Percentiles rank a stretch among this genome's conserved stretches.
Conservation (phyloP, 2,329 filamentous ascomycete species). For the Aspergillus ruber region DNA sequence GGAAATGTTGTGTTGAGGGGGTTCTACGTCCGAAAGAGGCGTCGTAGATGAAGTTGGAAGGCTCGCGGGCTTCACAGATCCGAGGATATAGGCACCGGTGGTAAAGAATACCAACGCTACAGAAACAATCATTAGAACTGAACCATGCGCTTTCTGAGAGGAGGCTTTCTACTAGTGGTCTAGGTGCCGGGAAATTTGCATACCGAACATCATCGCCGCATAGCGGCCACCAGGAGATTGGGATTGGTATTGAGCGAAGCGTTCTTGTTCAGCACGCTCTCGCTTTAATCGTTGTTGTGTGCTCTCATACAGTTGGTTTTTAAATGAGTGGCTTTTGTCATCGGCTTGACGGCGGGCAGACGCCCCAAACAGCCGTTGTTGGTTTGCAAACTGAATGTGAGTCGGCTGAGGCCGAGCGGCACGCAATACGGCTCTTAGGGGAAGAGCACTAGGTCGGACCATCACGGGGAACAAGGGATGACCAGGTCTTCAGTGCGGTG, state of each 20-base stretch:
- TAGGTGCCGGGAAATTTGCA: slow-evolving; percentile 1
- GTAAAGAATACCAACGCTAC: slow-evolving; percentile 47
- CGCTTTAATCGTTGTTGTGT: slow-evolving; percentile 52
- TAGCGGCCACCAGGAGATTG: slow-evolving; percentile 34
- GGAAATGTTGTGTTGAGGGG: slow-evolving; percentile 51
- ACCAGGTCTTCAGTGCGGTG: background rate
- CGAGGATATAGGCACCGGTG: slow-evolving; percentile 51
- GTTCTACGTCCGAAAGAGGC: slow-evolving; percentile 42
- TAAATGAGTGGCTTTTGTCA: slow-evolving; percentile 45
- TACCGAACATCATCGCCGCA: slow-evolving; percentile 33
- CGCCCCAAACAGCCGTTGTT: slow-evolving; percentile 16
- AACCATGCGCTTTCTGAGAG: background rate
- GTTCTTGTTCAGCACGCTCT: slow-evolving; percentile 52
- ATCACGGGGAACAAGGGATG: slow-evolving; percentile 8
- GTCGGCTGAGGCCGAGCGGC: slow-evolving; percentile 1
- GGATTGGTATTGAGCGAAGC: slow-evolving; percentile 41
- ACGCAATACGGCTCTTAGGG: slow-evolving; percentile 6
- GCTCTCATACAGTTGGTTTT: slow-evolving; percentile 57
- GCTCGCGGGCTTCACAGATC: slow-evolving; percentile 43
- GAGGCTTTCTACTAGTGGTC: background rate
- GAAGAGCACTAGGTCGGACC: slow-evolving; percentile 13
- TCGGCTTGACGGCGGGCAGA: slow-evolving; percentile 16
- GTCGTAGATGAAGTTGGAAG: slow-evolving; percentile 51
- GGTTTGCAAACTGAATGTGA: slow-evolving; percentile 4
- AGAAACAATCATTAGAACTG: slow-evolving; percentile 4